Base-by-base conservation (phyloP, 768 basidiomycete genomes). In the Termitomyces sp. region DNA sequence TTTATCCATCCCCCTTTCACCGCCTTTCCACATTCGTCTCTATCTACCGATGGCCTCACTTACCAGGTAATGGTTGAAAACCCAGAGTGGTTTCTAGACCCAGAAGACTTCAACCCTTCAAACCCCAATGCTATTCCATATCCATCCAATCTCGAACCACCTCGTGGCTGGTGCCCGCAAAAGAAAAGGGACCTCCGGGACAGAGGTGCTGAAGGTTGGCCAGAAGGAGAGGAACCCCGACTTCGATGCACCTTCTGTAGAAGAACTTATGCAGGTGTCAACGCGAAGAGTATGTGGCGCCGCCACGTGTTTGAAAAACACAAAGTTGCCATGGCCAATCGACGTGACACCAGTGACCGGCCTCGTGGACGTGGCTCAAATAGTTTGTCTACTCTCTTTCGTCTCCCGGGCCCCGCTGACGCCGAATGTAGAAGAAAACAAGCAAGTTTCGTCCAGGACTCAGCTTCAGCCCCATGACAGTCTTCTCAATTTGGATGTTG, bases 201-300 rank as follows among this genome's bases (percentile, higher is more conserved):
- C 42, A 76, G 84, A 52, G 87, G 86, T 24, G 63, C 75, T 9
- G 87, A 88, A 51, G 83, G 83, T 18, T 90, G 87, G 86, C 86
- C 88, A 9, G 88, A 92, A 58, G 90, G 89, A 26, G 86, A 88
- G 68, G 88, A 90, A 64, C 90, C 90, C 8, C 75, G 87, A 18
- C 77, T 93, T 26, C 79, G 90, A 49, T 93, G 90, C 71, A 92
- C 90, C 1, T 92, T 93, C 66, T 93, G 90, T 64, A 75, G 91
- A 63, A 80, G 91, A 62, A 87, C 85, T 6, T 93, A 93, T 64
- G 87, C 90, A 4, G 90, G 90, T 12, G 88, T 90, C 33, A 93
- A 93, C 67, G 91, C 90, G 6, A 92, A 92, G 72, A 92, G 90
- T 66, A 93, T 93, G 90, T 93, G 90, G 90, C 75, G 90, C 58